These are phyloP conservation scores for Pisolithus albus DNA, from an alignment of 768 basidiomycete genomes.

Conservation along the genomic window DNA sequence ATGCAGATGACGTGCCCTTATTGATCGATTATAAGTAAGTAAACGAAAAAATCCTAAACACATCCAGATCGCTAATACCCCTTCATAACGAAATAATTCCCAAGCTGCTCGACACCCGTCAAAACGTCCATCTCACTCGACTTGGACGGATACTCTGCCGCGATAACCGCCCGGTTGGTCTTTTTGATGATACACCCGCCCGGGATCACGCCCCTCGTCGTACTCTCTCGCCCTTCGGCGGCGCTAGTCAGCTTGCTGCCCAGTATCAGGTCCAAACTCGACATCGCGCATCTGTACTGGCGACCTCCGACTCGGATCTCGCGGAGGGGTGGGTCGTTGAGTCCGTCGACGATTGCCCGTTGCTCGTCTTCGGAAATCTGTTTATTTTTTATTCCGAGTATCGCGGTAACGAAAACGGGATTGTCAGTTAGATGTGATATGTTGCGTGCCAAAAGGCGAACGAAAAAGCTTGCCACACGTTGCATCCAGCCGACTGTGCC, in stretches of 20 bases:
- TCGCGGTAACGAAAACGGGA: not conserved
- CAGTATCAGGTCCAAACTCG: slow-evolving; percentile 20
- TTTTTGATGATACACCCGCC: slow-evolving; percentile 21
- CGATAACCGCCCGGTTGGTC: slow-evolving; percentile 18
- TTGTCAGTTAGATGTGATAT: not conserved
- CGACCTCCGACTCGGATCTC: slow-evolving; percentile 19
- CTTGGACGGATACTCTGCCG: slow-evolving; percentile 15
- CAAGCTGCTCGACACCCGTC: not conserved
- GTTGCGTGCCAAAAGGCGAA: not conserved
- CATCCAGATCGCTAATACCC: not conserved
- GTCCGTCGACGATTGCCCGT: slow-evolving; percentile 13
- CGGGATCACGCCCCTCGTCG: slow-evolving; percentile 11
- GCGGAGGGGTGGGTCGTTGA: slow-evolving; percentile 13
- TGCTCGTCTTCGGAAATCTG: slow-evolving; percentile 19
- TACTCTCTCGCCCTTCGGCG: slow-evolving; percentile 3
- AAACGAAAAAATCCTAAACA: not conserved
- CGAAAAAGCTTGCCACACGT: slow-evolving; percentile 13
- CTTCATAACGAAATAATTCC: not conserved
- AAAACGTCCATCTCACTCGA: not conserved
- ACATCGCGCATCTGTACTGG: slow-evolving; percentile 21
- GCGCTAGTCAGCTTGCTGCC: not conserved
- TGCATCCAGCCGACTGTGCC: slow-evolving; percentile 24
- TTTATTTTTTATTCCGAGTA: too few species aligned
- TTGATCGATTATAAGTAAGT: too few species aligned
- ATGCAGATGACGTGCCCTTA: too few species aligned